Conservation (phyloP, 257 asterid genomes). For the Primulina tabacum region DNA sequence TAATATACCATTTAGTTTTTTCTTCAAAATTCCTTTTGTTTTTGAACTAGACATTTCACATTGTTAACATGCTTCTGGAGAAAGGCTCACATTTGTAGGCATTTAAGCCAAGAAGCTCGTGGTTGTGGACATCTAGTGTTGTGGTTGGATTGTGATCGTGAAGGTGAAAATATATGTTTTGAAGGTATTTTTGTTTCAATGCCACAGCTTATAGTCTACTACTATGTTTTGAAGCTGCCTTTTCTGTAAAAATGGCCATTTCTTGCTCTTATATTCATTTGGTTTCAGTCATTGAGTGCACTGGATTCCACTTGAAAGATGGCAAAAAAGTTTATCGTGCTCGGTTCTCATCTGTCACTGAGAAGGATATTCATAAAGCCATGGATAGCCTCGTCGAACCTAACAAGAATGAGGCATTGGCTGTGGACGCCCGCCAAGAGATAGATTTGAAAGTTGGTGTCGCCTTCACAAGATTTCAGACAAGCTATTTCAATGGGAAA, state of each 20-base stretch:
- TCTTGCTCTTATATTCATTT: slow-evolving; percentile 16
- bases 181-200: slow-evolving; percentile 52
- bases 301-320: slow-evolving; percentile 62
- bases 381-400: slow-evolving; percentile 73
- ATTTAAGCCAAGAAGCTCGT: slow-evolving; percentile 85
- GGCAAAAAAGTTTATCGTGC: slow-evolving; percentile 73
- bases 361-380: slow-evolving; percentile 78
- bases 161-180: slow-evolving; percentile 96
- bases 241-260: background rate
- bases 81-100: slow-evolving; percentile 91
- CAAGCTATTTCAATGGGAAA: slow-evolving; percentile 88
- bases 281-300: slow-evolving; percentile 70
- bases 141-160: slow-evolving; percentile 98
- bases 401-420: slow-evolving; percentile 78
- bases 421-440: slow-evolving; percentile 96
- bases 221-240: slow-evolving; percentile 14
- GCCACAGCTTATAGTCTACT: slow-evolving; percentile 11
- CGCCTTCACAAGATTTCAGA: slow-evolving; percentile 89
- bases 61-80: slow-evolving; percentile 37
- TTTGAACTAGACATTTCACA: no score
- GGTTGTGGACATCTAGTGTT: slow-evolving; percentile 74
- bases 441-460: slow-evolving; percentile 98
- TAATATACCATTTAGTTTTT: no score
- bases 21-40: no score
- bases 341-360: slow-evolving; percentile 87